Conservation (phyloP, 1,284 basidiomycete species). For the Naganishia cerealis region DNA sequence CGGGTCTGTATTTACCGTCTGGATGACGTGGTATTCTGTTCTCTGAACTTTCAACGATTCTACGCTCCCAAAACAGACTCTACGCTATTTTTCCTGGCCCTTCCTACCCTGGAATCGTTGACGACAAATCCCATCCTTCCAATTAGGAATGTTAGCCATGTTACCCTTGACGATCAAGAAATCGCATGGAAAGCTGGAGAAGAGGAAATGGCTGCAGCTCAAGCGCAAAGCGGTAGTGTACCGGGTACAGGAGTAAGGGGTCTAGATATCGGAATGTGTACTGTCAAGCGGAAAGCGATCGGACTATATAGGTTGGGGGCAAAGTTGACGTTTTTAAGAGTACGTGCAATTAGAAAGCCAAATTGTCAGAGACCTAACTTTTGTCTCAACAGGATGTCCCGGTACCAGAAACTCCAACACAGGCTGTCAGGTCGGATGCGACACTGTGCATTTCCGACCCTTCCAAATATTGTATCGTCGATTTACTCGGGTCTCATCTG, state of each 20-base stretch:
- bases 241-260: slow-evolving; percentile 38
- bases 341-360: slow-evolving; percentile 34
- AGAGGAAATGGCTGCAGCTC: slow-evolving; percentile 48
- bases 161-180: slow-evolving; percentile 72
- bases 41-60: background rate
- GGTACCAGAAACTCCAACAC: slow-evolving; percentile 63
- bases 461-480: slow-evolving; percentile 71
- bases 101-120: slow-evolving; percentile 74
- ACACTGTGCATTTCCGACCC: slow-evolving; percentile 73
- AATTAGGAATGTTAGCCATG: slow-evolving; percentile 71
- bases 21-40: background rate
- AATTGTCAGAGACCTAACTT: slow-evolving; percentile 37
- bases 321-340: slow-evolving; percentile 65
- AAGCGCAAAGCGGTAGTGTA: slow-evolving; percentile 3
- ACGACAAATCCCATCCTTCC: slow-evolving; percentile 65
- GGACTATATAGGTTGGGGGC: slow-evolving; percentile 67
- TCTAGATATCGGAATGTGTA: slow-evolving; percentile 71
- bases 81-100: slow-evolving; percentile 72
- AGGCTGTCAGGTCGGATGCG: slow-evolving; percentile 66
- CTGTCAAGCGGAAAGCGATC: slow-evolving; percentile 70
- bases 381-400: slow-evolving; percentile 70
- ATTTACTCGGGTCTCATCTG: slow-evolving; percentile 67
- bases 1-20: slow-evolving; percentile 58
- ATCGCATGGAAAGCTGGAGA: slow-evolving; percentile 65
- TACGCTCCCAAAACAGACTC: slow-evolving; percentile 59